Base-by-base conservation (phyloP, 805 yeast species). In the Tetrapisispora pingtungensis region DNA sequence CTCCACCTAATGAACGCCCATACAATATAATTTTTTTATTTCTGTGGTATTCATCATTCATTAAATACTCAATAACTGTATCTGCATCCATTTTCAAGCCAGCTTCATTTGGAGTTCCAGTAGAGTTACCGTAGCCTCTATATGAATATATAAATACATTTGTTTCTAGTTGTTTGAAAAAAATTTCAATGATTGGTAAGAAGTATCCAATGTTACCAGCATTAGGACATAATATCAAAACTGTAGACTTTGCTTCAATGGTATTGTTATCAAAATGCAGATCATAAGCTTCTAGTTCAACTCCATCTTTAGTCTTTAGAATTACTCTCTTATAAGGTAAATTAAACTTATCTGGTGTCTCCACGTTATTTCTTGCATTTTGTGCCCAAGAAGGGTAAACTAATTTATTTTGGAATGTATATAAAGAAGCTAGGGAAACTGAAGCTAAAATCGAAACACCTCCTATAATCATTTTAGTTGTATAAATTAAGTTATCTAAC, bases 191-290 rank as follows among this genome's bases (percentile, higher is more conserved):
- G 10, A 86, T 76, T 1, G 96, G 95, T 42, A 90, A 65, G 27
- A 84, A 80, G 57, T 86, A 87, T 19, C 97, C 97, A 51, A 90
- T 90, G 61, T 93, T 90, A 7, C 97, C 97, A 3, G 97, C 97
- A 64, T 90, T 90, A 6, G 97, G 97, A 40, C 88, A 80, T 42
- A 88, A 70, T n/a, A 93, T 72, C 30, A 93, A 56, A 15, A 89
- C 73, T 0, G 97, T 83, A 50, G 74, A 69, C 28, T 71, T 62
- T 46, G 78, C 53, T 19, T 74, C 18, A 44, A 47, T 34, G 20
- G 73, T 15, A 43, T 47, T 15, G 40, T 51, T 49, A 37, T 27
- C 18, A 17, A 13, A 18, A 7, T 53, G 49, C 4, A 58, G 53
- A 46, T 76, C 75, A 59, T 70, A 90, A 30, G 84, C 73, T 48